Percentiles rank a stretch among this genome's conserved stretches.
Evolutionary conservation across 345 rosid genomes (phyloP).

Genomic region (Melaleuca quinquenervia): DNA sequence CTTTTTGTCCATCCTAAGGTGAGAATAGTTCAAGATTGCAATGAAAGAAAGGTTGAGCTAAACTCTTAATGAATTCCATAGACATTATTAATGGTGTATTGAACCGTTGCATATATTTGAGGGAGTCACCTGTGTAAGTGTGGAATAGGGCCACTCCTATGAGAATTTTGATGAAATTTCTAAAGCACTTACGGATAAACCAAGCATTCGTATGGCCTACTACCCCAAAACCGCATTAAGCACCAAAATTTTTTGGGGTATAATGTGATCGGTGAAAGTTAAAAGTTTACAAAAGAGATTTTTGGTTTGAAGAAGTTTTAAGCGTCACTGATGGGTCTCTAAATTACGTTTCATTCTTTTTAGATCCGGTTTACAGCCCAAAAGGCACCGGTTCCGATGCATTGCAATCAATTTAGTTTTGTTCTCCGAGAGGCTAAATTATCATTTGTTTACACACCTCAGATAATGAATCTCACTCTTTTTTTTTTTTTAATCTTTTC

Average conservation of each 20-base stretch:
- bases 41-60: background rate
- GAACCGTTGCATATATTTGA: accelerated
- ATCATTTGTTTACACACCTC: background rate
- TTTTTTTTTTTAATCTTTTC: no score
- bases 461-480: background rate
- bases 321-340: background rate
- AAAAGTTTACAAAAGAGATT: background rate
- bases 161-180: background rate
- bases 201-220: background rate
- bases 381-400: background rate
- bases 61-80: background rate
- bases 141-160: background rate
- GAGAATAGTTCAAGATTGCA: background rate
- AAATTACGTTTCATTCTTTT: no score
- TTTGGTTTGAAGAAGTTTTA: background rate
- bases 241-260: background rate
- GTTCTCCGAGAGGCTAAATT: background rate
- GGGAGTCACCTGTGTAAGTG: background rate
- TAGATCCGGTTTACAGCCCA: background rate
- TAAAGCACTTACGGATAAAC: background rate
- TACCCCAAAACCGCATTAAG: no score
- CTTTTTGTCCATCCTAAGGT: background rate
- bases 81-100: background rate
- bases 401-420: background rate
- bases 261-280: background rate